phyloP scores from a whole-genome alignment of 2,329 filamentous ascomycete species.

The Xylaria sp. region DNA sequence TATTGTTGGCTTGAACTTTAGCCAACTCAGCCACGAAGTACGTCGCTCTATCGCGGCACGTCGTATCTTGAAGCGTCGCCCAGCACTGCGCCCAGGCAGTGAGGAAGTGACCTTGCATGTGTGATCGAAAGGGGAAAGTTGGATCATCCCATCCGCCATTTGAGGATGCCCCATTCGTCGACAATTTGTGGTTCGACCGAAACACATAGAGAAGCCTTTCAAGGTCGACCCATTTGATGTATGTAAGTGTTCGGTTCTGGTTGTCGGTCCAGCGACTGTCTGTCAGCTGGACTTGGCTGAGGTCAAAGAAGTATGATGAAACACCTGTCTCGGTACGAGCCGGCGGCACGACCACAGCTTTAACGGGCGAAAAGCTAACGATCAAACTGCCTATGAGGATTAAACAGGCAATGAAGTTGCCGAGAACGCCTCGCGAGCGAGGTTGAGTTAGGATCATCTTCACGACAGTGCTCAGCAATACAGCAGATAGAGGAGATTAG shows the following conservation, averaged over 20 bases:
- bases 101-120: conserved; percentile 62
- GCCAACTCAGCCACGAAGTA: conserved; percentile 59
- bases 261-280: conserved; percentile 56
- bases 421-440: conserved; percentile 2
- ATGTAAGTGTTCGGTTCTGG: conserved; percentile 58
- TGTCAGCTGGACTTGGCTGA: conserved; percentile 54
- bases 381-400: conserved; percentile 26
- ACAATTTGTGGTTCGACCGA: conserved; percentile 57
- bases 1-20: conserved; percentile 63
- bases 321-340: conserved; percentile 48
- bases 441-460: conserved; percentile 16
- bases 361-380: conserved; percentile 13
- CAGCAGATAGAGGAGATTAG: not conserved
- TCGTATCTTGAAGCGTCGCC: conserved; percentile 54
- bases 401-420: conserved; percentile 15
- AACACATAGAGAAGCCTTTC: conserved; percentile 62
- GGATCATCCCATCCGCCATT: conserved; percentile 66
- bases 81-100: conserved; percentile 62
- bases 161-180: conserved; percentile 56
- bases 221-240: conserved; percentile 57
- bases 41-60: conserved; percentile 57
- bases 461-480: not conserved
- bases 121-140: conserved; percentile 62
- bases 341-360: conserved; percentile 45
- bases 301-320: conserved; percentile 52